Base-by-base conservation (phyloP, 2,329 filamentous ascomycete species). In the Onygenales sp. region DNA sequence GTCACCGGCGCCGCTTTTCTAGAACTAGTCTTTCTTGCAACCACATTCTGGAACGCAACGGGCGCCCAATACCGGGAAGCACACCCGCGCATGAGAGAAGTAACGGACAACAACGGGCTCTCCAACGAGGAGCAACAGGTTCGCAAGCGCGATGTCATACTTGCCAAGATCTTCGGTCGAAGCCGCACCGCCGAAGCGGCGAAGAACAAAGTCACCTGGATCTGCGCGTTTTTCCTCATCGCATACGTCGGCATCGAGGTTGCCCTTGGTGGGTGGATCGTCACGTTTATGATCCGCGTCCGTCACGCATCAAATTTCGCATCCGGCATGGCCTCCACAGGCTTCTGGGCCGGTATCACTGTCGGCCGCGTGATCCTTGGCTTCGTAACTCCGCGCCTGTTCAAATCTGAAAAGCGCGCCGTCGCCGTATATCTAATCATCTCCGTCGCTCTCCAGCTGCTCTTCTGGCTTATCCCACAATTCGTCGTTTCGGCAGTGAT, bases 311-410 rank as follows among this genome's bases (percentile, higher is more conserved):
- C 75, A 27, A 73, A 82, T 0, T 92, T 93, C 62, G 77, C 83
- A 2, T 84, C 85, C 36, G 88, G 88, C 2, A 81, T 93, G 71
- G 83, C 82, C 0, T 84, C 83, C 0, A 92, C 87, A 0, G 84
- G 87, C 0, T 94, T 92, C 70, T 95, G 89, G 89, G 78, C 88
- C 43, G 89, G 88, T 0, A 77, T 94, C 57, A 91, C 88, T 0
- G 67, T 88, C 0, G 88, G 89, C 0, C 76, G 89, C 1, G 72
- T 93, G 2, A 66, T 84, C 0, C 69, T 94, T 13, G 87, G 87
- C 0, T 93, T 94, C 60, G 74, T 91, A 3, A 94, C 88, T 1
- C 83, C 84, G 2, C 59, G 65, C 7, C 53, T 71, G 3, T 74
- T 78, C 5, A 72, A 87, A 17, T 88, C 88, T 0, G 88, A 92